These are phyloP conservation scores for Chaetomiaceae sp. DNA, from an alignment of 2,329 filamentous ascomycete species.

Conservation along the genomic window DNA sequence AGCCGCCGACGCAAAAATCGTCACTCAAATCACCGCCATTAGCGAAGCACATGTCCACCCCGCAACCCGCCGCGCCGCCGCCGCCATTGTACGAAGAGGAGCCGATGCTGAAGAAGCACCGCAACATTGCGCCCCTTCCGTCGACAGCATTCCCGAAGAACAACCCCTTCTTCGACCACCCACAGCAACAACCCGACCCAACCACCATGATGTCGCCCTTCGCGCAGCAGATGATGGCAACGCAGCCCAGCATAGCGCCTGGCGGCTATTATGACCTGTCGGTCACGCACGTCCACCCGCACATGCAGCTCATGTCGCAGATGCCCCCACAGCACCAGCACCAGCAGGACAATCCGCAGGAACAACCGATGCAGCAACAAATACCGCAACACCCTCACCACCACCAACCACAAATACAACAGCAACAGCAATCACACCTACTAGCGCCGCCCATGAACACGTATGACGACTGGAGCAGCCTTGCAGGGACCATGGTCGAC, in stretches of 20 bases:
- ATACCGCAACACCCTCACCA: conserved; percentile 6
- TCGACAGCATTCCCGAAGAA: conserved; percentile 5
- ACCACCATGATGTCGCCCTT: conserved; percentile 10
- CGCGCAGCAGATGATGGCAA: conserved; percentile 12
- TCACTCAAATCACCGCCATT: conserved; percentile 4
- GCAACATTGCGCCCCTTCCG: conserved; percentile 10
- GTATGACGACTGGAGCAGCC: conserved; percentile 24
- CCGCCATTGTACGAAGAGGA: conserved; percentile 11
- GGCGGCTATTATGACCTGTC: conserved; percentile 16
- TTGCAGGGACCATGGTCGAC: conserved; percentile 22
- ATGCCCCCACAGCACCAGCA: conserved; percentile 9
- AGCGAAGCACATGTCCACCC: conserved; percentile 19
- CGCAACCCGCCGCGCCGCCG: conserved; percentile 7
- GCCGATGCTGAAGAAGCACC: conserved; percentile 16
- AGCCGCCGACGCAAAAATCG: conserved; percentile 18
- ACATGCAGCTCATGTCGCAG: conserved; percentile 15
- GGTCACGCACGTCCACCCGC: conserved; percentile 16
- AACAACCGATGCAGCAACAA: conserved; percentile 10
- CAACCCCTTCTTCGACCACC: conserved; percentile 10
- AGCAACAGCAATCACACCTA: not conserved
- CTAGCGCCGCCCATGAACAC: conserved; percentile 10
- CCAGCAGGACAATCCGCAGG: conserved; percentile 7
- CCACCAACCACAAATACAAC: conserved; percentile 1
- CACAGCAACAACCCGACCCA: conserved; percentile 1
- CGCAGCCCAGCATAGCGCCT: conserved; percentile 1